Conservation (phyloP, 306 rosid species). For the Sesbania bispinosa region DNA sequence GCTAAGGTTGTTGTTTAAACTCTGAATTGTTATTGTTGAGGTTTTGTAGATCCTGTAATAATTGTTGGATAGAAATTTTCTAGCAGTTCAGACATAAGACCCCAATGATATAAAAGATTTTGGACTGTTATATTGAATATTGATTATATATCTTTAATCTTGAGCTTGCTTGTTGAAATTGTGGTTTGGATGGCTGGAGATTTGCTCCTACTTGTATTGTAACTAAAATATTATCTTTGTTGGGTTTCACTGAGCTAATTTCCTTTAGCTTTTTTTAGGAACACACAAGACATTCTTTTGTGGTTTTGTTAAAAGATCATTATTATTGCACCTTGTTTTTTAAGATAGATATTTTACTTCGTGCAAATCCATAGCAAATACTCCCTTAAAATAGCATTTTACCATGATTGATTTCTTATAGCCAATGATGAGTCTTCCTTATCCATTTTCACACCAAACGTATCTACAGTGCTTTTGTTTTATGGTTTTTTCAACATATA, state of each 20-base stretch:
- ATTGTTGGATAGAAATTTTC: no score
- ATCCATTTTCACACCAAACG: no score
- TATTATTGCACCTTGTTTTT: neutral
- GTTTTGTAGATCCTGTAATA: no score
- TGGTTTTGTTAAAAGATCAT: conserved; percentile 9
- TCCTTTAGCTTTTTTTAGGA: neutral
- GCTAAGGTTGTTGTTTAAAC: no score
- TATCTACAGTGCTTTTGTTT: no score
- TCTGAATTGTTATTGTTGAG: no score
- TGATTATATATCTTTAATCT: neutral
- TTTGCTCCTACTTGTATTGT: neutral
- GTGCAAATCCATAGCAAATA: neutral
- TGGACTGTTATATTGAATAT: neutral
- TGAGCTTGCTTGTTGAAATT: neutral
- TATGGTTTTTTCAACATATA: no score
- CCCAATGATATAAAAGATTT: no score
- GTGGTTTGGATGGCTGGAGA: neutral
- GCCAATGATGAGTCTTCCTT: no score
- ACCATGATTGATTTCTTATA: no score
- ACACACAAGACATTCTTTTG: neutral
- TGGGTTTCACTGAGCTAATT: neutral
- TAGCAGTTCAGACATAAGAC: no score
- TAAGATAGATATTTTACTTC: neutral
- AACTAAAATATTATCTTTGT: neutral
- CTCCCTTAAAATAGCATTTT: no score